Conservation (phyloP, 176 grass and related monocot species). For the Tillandsia fasciculata region DNA sequence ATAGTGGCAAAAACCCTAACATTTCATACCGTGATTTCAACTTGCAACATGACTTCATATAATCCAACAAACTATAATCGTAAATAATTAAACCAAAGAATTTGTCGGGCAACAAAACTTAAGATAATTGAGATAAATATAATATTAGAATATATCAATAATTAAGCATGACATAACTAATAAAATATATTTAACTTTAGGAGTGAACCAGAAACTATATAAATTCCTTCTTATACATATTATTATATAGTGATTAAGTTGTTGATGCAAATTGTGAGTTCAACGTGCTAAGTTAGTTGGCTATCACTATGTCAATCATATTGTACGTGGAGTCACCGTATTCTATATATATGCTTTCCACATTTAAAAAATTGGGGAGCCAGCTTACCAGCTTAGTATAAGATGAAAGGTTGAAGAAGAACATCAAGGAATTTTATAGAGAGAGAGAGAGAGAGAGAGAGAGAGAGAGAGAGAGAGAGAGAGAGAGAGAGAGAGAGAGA, state of each 20-base stretch:
- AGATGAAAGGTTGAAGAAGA: not conserved
- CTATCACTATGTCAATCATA: not conserved
- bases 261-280: not conserved
- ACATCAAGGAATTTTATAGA: not conserved
- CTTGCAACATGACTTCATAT: no score
- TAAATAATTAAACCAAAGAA: no score
- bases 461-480: conserved; percentile 1
- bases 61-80: no score
- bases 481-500: not conserved
- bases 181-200: no score
- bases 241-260: not conserved
- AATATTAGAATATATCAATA: no score
- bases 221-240: no score
- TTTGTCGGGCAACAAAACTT: no score
- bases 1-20: no score
- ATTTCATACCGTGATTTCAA: no score
- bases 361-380: not conserved
- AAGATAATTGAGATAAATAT: no score
- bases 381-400: not conserved
- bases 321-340: not conserved
- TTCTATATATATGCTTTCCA: not conserved
- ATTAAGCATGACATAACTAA: no score
- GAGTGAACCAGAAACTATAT: no score
- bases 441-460: not conserved
- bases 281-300: not conserved